These are phyloP conservation scores for Talaromyces sp. DNA, from an alignment of 2,329 filamentous ascomycete genomes.

Conservation along the genomic window DNA sequence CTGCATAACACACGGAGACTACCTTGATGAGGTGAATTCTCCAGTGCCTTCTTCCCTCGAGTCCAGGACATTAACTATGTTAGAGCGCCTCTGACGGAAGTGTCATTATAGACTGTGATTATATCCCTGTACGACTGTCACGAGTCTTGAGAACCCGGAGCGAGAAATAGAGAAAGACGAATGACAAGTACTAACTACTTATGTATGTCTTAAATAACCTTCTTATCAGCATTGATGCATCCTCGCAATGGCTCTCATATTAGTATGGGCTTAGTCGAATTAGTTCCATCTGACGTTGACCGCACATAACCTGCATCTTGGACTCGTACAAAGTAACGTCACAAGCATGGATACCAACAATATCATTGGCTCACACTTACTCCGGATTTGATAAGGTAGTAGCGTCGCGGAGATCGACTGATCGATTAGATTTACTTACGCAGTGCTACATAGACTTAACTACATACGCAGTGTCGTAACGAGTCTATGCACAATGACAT, in stretches of 20 bases:
- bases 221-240: background rate
- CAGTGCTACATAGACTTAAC: background rate
- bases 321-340: background rate
- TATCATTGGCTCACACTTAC: background rate
- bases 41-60: background rate
- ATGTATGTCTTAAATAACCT: background rate
- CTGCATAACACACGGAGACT: background rate
- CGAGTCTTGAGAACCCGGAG: background rate
- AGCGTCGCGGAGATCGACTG: background rate
- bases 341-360: background rate
- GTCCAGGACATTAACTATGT: background rate
- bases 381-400: background rate
- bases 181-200: background rate
- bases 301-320: background rate
- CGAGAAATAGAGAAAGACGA: background rate
- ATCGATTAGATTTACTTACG: background rate
- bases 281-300: background rate
- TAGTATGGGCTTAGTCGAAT: background rate
- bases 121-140: background rate
- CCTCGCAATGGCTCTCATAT: no score
- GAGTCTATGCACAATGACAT: slow-evolving; percentile 3
- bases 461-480: background rate
- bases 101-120: background rate
- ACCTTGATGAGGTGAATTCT: background rate
- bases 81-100: background rate